Percentiles rank a stretch among this genome's conserved stretches.
Conservation (phyloP, 441 rosid genomes). For the Adansonia grandidieri region DNA sequence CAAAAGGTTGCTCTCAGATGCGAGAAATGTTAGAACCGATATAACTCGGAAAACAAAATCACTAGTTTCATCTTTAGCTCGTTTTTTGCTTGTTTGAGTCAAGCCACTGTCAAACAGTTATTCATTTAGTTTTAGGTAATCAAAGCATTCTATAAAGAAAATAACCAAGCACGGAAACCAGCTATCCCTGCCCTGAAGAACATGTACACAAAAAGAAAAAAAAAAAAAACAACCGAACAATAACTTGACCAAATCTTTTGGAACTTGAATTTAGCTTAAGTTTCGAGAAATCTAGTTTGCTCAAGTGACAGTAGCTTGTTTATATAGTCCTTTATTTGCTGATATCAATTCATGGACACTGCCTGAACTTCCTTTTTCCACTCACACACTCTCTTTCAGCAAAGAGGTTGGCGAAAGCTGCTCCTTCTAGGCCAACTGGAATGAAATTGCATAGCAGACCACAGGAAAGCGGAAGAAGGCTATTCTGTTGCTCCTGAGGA, state of each 20-base stretch:
- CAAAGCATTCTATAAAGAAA: neutral
- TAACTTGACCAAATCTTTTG: neutral
- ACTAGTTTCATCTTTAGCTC: neutral
- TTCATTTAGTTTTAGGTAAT: neutral
- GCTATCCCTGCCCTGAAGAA: neutral
- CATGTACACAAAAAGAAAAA: no score
- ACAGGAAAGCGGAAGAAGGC: conserved; percentile 54
- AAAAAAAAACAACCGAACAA: neutral
- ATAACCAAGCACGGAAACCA: neutral
- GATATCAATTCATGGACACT: no score
- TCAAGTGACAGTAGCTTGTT: neutral
- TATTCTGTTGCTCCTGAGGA: conserved; percentile 60
- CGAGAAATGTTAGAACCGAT: neutral
- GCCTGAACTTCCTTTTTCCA: no score
- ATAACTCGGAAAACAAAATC: neutral
- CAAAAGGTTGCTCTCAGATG: neutral
- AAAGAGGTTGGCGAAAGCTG: conserved; percentile 59
- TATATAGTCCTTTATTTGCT: no score
- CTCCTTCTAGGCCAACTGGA: conserved; percentile 57
- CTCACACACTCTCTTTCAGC: conserved; percentile 44
- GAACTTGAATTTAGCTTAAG: neutral
- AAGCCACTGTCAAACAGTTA: neutral
- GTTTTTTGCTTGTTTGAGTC: neutral
- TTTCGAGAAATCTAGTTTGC: neutral
- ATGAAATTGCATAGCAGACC: conserved; percentile 56